Evolutionary conservation across 116 monocot species (phyloP).

Genomic region (Cymodocea nodosa): DNA sequence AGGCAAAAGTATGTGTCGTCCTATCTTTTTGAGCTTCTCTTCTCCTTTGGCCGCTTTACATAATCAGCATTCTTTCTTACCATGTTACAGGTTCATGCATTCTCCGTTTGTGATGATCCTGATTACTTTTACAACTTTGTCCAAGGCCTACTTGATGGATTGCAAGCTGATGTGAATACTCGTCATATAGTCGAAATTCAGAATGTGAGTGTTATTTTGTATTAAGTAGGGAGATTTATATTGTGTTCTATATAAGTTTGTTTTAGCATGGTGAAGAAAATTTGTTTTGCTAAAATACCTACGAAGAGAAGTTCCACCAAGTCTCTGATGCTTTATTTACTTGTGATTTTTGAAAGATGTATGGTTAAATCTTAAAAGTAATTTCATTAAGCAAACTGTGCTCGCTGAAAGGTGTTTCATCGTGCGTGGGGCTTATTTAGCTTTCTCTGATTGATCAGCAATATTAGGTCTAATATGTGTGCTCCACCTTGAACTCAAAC

Average conservation of each 20-base stretch:
- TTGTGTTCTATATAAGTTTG: too few species aligned
- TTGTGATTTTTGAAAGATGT: not conserved
- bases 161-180: constrained; percentile 63
- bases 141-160: constrained; percentile 88
- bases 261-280: not conserved
- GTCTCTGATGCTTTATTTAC: too few species aligned
- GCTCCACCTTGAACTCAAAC: too few species aligned
- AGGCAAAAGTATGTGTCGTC: constrained; percentile 54
- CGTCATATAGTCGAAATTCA: constrained; percentile 63
- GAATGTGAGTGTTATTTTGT: constrained; percentile 44
- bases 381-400: too few species aligned
- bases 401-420: too few species aligned
- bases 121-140: constrained; percentile 72
- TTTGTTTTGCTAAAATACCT: not conserved
- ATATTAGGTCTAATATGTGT: too few species aligned
- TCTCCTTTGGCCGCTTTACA: not conserved
- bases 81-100: constrained; percentile 71
- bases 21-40: not conserved
- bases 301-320: too few species aligned
- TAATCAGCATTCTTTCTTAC: not conserved
- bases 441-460: too few species aligned
- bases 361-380: not conserved
- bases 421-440: too few species aligned
- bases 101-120: constrained; percentile 93
- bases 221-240: not conserved